A percentile compares a stretch with the other conserved stretches of the same genome.
These are phyloP conservation scores for Plasmodium cynomolgi DNA, from an alignment of 169 alveolate species.

Conservation along the genomic window DNA sequence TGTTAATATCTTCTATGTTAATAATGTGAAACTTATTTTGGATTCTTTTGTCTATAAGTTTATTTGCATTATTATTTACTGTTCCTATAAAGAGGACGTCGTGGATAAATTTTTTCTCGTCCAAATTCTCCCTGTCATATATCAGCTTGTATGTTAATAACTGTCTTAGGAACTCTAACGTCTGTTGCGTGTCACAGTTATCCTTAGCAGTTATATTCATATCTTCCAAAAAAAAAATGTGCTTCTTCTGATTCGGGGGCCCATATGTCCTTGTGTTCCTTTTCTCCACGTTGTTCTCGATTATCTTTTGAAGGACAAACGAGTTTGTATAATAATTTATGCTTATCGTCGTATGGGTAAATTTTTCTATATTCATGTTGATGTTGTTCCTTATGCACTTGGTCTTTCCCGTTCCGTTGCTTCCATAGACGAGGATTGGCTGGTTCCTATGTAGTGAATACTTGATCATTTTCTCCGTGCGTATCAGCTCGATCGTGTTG, in stretches of 20 bases:
- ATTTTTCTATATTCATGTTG: slow-evolving; percentile 73
- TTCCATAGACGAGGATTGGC: slow-evolving; percentile 66
- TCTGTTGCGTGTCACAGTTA: slow-evolving; percentile 95
- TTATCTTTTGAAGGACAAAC: slow-evolving; percentile 86
- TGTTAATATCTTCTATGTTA: slow-evolving; percentile 89
- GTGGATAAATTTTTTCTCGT: slow-evolving; percentile 92
- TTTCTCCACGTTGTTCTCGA: slow-evolving; percentile 90
- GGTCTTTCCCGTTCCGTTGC: slow-evolving; percentile 68
- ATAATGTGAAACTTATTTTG: slow-evolving; percentile 94
- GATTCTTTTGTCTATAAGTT: slow-evolving; percentile 93
- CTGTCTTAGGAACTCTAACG: slow-evolving; percentile 91
- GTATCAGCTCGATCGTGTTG: slow-evolving; percentile 57
- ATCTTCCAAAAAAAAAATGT: slow-evolving; percentile 95
- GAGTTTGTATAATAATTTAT: slow-evolving; percentile 67
- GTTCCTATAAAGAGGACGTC: slow-evolving; percentile 95
- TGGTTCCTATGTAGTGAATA: slow-evolving; percentile 42
- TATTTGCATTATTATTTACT: slow-evolving; percentile 95
- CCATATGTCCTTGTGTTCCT: slow-evolving; percentile 95
- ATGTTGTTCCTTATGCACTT: slow-evolving; percentile 70
- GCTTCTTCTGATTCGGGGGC: slow-evolving; percentile 92
- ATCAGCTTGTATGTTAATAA: slow-evolving; percentile 89
- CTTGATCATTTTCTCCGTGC: slow-evolving; percentile 71
- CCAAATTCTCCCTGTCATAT: slow-evolving; percentile 93
- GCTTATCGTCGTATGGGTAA: slow-evolving; percentile 68
- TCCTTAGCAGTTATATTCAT: slow-evolving; percentile 95